A percentile compares a stretch with the other conserved stretches of the same genome.
These are phyloP conservation scores for Fraxinus platypoda DNA, from an alignment of 305 asterid genomes.

Conservation along the genomic window DNA sequence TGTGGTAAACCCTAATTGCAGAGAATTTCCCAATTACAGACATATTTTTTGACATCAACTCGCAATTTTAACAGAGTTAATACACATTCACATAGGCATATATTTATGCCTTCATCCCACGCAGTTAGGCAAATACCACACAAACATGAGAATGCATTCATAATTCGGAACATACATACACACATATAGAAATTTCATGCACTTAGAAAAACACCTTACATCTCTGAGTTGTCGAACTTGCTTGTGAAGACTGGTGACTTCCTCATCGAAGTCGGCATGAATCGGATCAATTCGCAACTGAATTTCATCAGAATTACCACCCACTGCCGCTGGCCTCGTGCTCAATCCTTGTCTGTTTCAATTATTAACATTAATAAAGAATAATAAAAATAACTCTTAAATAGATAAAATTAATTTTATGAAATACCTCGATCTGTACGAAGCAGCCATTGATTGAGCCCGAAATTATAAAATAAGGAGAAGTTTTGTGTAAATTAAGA, in stretches of 20 bases:
- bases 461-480: too few relatives aligned
- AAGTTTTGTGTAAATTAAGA: too few relatives aligned
- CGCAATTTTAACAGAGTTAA: neutral
- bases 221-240: slow-evolving; percentile 77
- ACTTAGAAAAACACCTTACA: slow-evolving; percentile 32
- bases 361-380: neutral
- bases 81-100: neutral
- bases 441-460: neutral
- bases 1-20: neutral
- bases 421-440: neutral
- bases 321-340: slow-evolving; percentile 10
- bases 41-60: neutral
- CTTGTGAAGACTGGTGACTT: slow-evolving; percentile 68
- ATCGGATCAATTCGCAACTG: slow-evolving; percentile 78
- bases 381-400: neutral
- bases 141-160: neutral
- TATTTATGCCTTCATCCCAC: neutral
- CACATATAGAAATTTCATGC: neutral
- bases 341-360: too few relatives aligned
- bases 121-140: neutral
- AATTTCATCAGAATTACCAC: slow-evolving; percentile 62
- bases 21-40: neutral
- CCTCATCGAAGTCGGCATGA: slow-evolving; percentile 53
- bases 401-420: neutral
- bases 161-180: neutral